These are phyloP conservation scores for Blastocystis sp. DNA, from an alignment of 352 stramenopile species.

Conservation along the genomic window DNA sequence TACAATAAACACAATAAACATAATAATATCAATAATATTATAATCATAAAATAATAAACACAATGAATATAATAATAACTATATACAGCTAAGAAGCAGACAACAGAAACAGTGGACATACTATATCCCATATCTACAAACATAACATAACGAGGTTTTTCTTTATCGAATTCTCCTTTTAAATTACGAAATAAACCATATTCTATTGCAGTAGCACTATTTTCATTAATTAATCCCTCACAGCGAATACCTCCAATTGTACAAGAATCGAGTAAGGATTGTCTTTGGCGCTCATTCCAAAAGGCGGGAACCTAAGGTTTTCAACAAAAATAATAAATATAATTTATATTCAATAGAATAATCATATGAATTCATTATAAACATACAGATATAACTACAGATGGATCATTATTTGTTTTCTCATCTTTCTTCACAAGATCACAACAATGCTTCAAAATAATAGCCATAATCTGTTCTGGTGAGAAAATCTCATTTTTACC, in stretches of 20 bases:
- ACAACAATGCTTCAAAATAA: slow-evolving; percentile 90
- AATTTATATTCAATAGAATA: too few species aligned
- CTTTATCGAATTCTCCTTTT: slow-evolving; percentile 74
- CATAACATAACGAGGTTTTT: slow-evolving; percentile 80
- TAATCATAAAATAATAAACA: too few species aligned
- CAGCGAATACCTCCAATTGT: slow-evolving; percentile 81
- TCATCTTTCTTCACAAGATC: slow-evolving; percentile 71
- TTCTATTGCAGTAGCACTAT: slow-evolving; percentile 73
- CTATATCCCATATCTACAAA: slow-evolving; percentile 92
- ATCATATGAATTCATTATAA: too few species aligned
- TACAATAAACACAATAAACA: too few species aligned
- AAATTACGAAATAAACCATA: slow-evolving; percentile 84
- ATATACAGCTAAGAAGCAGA: slow-evolving; percentile 44
- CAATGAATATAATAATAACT: too few species aligned
- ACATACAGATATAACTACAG: slow-evolving; percentile 44
- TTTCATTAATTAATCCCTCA: slow-evolving; percentile 89
- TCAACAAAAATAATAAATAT: too few species aligned
- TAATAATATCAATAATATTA: too few species aligned
- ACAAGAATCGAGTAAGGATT: slow-evolving; percentile 68
- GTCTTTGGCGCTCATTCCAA: slow-evolving; percentile 85
- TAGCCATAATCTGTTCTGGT: slow-evolving; percentile 78
- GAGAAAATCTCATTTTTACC: slow-evolving; percentile 69
- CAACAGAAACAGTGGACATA: slow-evolving; percentile 36
- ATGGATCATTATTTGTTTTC: slow-evolving; percentile 56
- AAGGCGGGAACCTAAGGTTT: slow-evolving; percentile 87